Conservation (phyloP, 306 rosid genomes). For the Fragaria nilgerrensis region DNA sequence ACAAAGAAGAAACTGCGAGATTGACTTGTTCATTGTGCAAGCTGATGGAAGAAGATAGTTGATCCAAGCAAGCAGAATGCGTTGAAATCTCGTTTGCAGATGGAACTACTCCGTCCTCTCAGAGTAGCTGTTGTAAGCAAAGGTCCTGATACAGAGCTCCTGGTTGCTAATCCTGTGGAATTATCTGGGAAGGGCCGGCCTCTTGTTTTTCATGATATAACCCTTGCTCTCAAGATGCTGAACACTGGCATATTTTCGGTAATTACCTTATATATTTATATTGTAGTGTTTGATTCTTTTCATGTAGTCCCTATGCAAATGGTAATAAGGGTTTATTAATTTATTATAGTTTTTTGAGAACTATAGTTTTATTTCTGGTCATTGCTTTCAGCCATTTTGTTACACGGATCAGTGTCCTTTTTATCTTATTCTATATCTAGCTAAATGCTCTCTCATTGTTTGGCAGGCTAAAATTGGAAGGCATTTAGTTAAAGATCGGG, state of each 20-base stretch:
- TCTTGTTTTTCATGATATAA: conserved; percentile 78
- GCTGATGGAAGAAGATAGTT: conserved; percentile 79
- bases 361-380: not conserved
- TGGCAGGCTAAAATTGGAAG: conserved; percentile 82
- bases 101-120: conserved; percentile 79
- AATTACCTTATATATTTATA: conserved; percentile 29
- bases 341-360: not conserved
- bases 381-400: not conserved
- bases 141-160: conserved; percentile 87
- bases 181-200: conserved; percentile 93
- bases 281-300: not conserved
- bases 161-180: conserved; percentile 92
- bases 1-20: conserved; percentile 63
- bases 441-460: conserved; percentile 14
- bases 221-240: conserved; percentile 81
- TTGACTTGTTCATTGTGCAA: conserved; percentile 92
- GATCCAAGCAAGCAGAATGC: conserved; percentile 75
- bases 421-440: not conserved
- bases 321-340: not conserved
- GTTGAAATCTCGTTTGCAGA: conserved; percentile 59
- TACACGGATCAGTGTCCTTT: conserved; percentile 12
- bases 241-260: conserved; percentile 77
- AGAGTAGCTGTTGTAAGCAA: conserved; percentile 71
- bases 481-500: conserved; percentile 65
- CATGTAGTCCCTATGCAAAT: not conserved